Evolutionary conservation across 2,329 filamentous ascomycete genomes (phyloP).

Genomic region (Claviceps sp.): DNA sequence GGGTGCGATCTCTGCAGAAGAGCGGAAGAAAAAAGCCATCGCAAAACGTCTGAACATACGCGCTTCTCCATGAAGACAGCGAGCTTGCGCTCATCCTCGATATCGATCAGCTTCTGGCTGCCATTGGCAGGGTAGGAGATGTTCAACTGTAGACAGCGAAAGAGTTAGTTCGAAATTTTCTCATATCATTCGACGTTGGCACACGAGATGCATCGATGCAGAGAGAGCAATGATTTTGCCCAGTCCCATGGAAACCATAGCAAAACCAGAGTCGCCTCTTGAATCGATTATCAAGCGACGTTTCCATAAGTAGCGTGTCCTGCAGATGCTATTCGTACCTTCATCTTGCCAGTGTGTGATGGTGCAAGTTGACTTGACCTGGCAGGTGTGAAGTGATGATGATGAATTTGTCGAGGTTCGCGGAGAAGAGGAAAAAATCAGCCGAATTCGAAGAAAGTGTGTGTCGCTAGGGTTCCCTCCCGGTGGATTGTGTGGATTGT

Average conservation of each 20-base stretch:
- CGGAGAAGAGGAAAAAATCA: conserved; percentile 25
- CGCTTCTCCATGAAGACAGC: conserved; percentile 98
- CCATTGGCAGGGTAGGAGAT: conserved; percentile 92
- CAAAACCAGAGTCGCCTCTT: background rate
- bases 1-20: background rate
- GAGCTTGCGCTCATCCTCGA: conserved; percentile 99
- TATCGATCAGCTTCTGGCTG: conserved; percentile 97
- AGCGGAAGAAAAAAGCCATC: background rate
- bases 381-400: conserved; percentile 22
- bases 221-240: background rate
- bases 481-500: conserved; percentile 5
- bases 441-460: conserved; percentile 27
- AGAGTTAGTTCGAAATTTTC: conserved; percentile 17
- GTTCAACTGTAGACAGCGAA: conserved; percentile 37
- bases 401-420: conserved; percentile 10
- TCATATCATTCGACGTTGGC: background rate
- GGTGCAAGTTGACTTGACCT: conserved; percentile 32
- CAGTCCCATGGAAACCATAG: too few species aligned
- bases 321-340: conserved; percentile 21
- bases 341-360: conserved; percentile 34
- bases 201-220: background rate
- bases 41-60: conserved; percentile 39
- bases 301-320: background rate
- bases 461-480: conserved; percentile 27
- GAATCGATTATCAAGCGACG: background rate